Base-by-base conservation (phyloP, 345 rosid genomes). In the Brassica incana region DNA sequence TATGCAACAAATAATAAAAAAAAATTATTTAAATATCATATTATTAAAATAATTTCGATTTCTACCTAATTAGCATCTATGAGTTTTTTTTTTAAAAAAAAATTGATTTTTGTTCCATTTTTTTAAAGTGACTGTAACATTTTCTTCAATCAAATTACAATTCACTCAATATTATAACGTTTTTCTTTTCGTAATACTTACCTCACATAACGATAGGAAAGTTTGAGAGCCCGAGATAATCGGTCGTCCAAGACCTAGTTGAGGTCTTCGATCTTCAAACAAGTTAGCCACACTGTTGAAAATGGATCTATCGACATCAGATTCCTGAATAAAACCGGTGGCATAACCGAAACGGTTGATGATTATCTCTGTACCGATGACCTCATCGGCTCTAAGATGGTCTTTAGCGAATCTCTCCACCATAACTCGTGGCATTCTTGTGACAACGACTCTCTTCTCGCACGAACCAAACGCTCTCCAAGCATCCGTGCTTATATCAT, bases 321-420 rank as follows among this genome's bases (percentile, higher is more conserved):
- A 33, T 59, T 76, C 83, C 11, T 67, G 60, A 2, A 87, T 56
- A 3, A 92, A 85, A 18, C 98, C 98, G 0, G 89, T 90, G 4
- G 88, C 88, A 14, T 85, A 88, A 50, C 97, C 97, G 14, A 91
- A 90, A 32, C 91, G 84, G 81, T 86, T 91, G 16, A 91, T 84
- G 0, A 56, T 69, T 3, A 94, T 84, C 68, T 94, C 95, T 5
- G 87, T 83, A 10, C 98, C 98, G 0, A 91, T 65, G 12, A 92
- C 98, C 67, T 88, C 90, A 75, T 92, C 90, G 4, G 89, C 98
- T 23, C 90, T 59, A 74, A 94, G 76, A 82, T 92, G 93, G 75
- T 90, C 92, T 84, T 88, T 94, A 20, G 76, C 90, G 50, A 92
- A 94, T 79, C 85, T 88, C 85, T 90, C 97, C 77, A 84, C 92